These are phyloP conservation scores for Candida palmyrensis DNA, from an alignment of 805 yeast genomes.

Conservation along the genomic window DNA sequence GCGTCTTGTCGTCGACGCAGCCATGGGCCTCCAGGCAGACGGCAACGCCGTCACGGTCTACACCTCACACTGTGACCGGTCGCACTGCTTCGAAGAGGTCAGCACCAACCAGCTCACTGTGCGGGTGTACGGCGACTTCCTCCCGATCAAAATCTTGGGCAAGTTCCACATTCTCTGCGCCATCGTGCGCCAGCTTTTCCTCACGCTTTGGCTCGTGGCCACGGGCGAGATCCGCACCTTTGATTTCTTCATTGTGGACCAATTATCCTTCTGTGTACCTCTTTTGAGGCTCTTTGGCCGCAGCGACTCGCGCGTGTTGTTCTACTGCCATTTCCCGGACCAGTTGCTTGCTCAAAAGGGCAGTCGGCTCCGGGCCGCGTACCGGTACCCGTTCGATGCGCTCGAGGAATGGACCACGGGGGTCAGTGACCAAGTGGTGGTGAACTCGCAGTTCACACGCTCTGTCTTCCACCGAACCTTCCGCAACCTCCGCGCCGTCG, in stretches of 20 bases:
- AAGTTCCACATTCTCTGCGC: slow-evolving; percentile 79
- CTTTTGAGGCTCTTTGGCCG: slow-evolving; percentile 45
- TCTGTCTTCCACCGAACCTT: slow-evolving; percentile 65
- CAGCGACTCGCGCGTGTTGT: slow-evolving; percentile 50
- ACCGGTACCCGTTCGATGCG: slow-evolving; percentile 79
- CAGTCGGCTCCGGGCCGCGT: slow-evolving; percentile 51
- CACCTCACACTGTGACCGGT: slow-evolving; percentile 86
- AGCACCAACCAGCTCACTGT: slow-evolving; percentile 54
- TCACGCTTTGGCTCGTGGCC: slow-evolving; percentile 44
- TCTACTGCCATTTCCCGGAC: slow-evolving; percentile 97
- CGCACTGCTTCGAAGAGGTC: slow-evolving; percentile 91
- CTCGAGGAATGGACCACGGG: slow-evolving; percentile 79
- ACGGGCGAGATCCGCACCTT: slow-evolving; percentile 43
- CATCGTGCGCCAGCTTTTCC: slow-evolving; percentile 71
- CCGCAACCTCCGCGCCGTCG: slow-evolving; percentile 23
- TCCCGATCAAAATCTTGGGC: slow-evolving; percentile 69
- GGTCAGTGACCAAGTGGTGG: slow-evolving; percentile 74
- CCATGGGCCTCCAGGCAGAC: slow-evolving; percentile 70
- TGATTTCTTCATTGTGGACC: slow-evolving; percentile 84
- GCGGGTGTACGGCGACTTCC: slow-evolving; percentile 72
- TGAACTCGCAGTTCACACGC: slow-evolving; percentile 82
- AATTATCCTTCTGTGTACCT: slow-evolving; percentile 81
- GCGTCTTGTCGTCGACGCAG: slow-evolving; percentile 93
- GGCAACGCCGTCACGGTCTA: slow-evolving; percentile 63
- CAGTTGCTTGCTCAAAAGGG: slow-evolving; percentile 60